Percentiles rank a stretch among this genome's conserved stretches.
Evolutionary conservation across 257 asterid species (phyloP).

Genomic region (Datura wrightii): DNA sequence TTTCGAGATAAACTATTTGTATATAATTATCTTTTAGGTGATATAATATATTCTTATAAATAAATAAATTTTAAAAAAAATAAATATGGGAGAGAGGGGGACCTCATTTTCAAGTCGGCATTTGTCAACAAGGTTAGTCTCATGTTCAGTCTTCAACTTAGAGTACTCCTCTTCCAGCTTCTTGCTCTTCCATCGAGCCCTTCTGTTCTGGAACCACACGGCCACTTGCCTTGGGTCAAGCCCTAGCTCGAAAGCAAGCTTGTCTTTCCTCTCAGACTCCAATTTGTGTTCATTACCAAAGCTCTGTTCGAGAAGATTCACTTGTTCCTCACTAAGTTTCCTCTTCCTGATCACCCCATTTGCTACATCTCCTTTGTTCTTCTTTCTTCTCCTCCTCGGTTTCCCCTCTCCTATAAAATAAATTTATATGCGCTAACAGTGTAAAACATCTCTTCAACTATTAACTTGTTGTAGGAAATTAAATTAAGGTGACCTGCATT

Average conservation of each 20-base stretch:
- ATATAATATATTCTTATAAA: background rate
- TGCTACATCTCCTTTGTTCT: constrained; percentile 42
- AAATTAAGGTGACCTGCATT: background rate
- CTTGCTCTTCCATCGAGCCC: constrained; percentile 41
- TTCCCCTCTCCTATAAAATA: constrained; percentile 34
- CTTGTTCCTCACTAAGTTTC: constrained; percentile 39
- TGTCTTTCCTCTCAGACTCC: constrained; percentile 40
- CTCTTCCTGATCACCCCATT: constrained; percentile 37
- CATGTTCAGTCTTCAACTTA: constrained; percentile 53
- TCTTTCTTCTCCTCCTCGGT: constrained; percentile 46
- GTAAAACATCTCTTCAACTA: background rate
- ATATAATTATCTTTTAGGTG: background rate
- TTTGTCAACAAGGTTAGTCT: constrained; percentile 58
- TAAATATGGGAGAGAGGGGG: background rate
- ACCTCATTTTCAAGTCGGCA: constrained; percentile 84
- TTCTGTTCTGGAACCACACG: constrained; percentile 41
- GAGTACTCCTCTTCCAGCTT: constrained; percentile 37
- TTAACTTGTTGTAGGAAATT: background rate
- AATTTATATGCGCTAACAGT: background rate
- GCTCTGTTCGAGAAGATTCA: constrained; percentile 33
- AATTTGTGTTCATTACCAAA: constrained; percentile 60
- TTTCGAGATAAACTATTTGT: no score
- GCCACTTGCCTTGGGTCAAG: constrained; percentile 43
- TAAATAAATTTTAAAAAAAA: background rate
- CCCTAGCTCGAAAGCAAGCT: constrained; percentile 36